phyloP scores from a whole-genome alignment of 1,284 basidiomycete genomes.

The Ustilago cynodontis region DNA sequence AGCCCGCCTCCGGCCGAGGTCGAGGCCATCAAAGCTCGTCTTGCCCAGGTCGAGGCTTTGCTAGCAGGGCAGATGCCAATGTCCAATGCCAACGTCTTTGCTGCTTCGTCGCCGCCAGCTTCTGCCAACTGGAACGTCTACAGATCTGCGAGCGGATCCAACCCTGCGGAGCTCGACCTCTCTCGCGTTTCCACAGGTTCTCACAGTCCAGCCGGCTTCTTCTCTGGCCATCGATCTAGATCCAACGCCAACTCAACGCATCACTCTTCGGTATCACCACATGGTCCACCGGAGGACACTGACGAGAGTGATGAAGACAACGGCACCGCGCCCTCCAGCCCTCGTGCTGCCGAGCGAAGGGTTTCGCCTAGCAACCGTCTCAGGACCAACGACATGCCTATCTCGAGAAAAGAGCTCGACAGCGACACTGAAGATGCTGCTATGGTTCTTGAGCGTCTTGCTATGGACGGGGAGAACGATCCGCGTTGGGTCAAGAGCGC shows the following conservation, averaged over 20 bases:
- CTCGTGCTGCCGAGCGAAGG: slow-evolving; percentile 7
- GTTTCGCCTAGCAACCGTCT: slow-evolving; percentile 29
- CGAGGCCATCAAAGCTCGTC: slow-evolving; percentile 65
- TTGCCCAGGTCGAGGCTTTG: slow-evolving; percentile 62
- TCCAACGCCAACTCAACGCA: slow-evolving; percentile 23
- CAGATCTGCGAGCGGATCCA: slow-evolving; percentile 21
- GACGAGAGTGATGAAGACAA: slow-evolving; percentile 41
- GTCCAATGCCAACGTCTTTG: slow-evolving; percentile 29
- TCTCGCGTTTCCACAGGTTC: slow-evolving; percentile 25
- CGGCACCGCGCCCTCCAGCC: slow-evolving; percentile 33
- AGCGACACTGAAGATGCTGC: slow-evolving; percentile 67
- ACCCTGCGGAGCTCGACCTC: slow-evolving; percentile 24
- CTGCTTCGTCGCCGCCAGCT: slow-evolving; percentile 26
- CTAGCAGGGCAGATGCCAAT: slow-evolving; percentile 44
- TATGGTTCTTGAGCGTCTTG: slow-evolving; percentile 63
- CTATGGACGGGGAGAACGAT: slow-evolving; percentile 47
- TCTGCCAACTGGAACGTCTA: slow-evolving; percentile 46
- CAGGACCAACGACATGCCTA: slow-evolving; percentile 34
- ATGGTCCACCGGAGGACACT: slow-evolving; percentile 22
- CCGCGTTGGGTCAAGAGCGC: slow-evolving; percentile 17
- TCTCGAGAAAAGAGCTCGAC: slow-evolving; percentile 55
- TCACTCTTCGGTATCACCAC: slow-evolving; percentile 32
- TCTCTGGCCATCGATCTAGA: slow-evolving; percentile 21
- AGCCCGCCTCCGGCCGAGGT: slow-evolving; percentile 55
- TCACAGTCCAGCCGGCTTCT: slow-evolving; percentile 24